Evolutionary conservation across 495 filamentous ascomycete species (phyloP), one percentile per base, ranked within the genome.

Genomic region (Aspergillus biplanus): DNA sequence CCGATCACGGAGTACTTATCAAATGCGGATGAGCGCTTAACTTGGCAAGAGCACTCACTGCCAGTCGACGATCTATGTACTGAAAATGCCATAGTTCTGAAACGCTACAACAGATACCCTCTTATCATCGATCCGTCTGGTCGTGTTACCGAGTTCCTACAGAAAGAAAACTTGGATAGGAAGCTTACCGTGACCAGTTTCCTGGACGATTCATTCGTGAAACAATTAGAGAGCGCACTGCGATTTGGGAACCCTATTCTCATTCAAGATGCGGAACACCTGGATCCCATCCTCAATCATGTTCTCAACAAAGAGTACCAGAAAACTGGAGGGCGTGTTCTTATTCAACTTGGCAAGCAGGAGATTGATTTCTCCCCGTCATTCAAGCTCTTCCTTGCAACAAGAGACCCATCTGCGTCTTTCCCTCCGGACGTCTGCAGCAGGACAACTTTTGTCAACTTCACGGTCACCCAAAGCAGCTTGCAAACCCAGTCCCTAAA

Each of bases 221-320:
- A 99, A 72, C 95, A 97, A 72, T 80, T 99, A 12, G 95, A 98
- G 72, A 97, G 93, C 70, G 93, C 93, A 18, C 84, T 99, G 56
- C 90, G 95, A 73, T 99, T 99, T 78, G 95, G 95, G 65, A 98
- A 98, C 67, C 94, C 95, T 5, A 98, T 99, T 65, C 86, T 99
- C 55, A 97, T 99, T 66, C 95, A 99, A 73, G 95, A 99, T 75
- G 95, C 95, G 5, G 95, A 99, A 76, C 91, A 98, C 71, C 77
- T 99, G 57, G 95, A 99, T 71, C 95, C 95, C 6, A 90, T 99
- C 56, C 88, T 99, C 69, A 99, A 97, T 72, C 96, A 99, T 70
- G 93, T 99, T 52, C 87, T 99, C 74, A 99, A 99, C 79, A 98
- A 98, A 75, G 95, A 99, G 70, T 98, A 99, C 75, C 95, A 99